Percentiles rank a stretch among this genome's conserved stretches.
Conservation (phyloP, 495 filamentous ascomycete species). For the Bacidia rubella region DNA sequence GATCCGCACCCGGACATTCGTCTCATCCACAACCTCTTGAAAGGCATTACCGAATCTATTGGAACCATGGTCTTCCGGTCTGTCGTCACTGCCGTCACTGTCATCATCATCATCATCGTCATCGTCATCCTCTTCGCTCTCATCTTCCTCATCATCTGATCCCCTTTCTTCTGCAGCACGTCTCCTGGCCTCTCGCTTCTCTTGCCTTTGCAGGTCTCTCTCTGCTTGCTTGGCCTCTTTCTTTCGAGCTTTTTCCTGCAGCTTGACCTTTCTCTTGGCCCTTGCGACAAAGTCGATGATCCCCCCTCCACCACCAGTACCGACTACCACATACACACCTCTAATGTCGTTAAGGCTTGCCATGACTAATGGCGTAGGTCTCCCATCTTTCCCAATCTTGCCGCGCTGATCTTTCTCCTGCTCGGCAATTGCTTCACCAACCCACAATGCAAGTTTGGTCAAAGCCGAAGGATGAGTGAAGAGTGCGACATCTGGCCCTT, state of each 20-base stretch:
- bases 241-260: conserved; percentile 46
- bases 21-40: conserved; percentile 87
- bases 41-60: conserved; percentile 93
- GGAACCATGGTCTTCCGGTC: conserved; percentile 46
- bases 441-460: conserved; percentile 85
- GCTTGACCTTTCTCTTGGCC: conserved; percentile 43
- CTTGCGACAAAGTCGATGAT: conserved; percentile 48
- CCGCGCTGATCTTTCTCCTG: conserved; percentile 65
- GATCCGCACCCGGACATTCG: conserved; percentile 75
- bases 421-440: conserved; percentile 83
- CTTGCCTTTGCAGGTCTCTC: conserved; percentile 43
- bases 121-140: conserved; percentile 29
- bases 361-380: conserved; percentile 75
- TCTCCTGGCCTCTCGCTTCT: conserved; percentile 16
- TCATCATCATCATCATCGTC: conserved; percentile 44
- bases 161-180: conserved; percentile 34
- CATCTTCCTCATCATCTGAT: conserved; percentile 42
- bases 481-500: conserved; percentile 74
- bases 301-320: conserved; percentile 69
- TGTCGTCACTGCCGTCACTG: conserved; percentile 48
- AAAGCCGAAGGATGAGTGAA: conserved; percentile 87
- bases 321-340: conserved; percentile 82
- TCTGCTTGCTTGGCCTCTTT: conserved; percentile 51
- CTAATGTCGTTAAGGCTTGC: conserved; percentile 78
- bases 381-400: conserved; percentile 51